phyloP scores from a whole-genome alignment of 805 yeast genomes.

The Candida glaebosa region DNA sequence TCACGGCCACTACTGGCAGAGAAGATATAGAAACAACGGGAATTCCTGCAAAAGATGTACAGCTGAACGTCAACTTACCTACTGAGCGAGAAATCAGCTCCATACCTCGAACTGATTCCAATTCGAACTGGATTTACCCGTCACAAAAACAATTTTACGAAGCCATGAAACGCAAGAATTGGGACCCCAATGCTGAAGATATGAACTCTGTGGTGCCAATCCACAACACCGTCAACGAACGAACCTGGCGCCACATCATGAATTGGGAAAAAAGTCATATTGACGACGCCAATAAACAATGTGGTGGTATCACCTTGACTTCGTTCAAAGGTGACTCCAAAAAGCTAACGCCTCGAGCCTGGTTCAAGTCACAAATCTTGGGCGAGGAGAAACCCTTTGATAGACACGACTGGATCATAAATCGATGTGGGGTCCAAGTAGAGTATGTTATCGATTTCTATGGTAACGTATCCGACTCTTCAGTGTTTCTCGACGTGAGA shows the following conservation, averaged over 20 bases:
- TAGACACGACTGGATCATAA: slow-evolving; percentile 91
- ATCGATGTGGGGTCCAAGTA: slow-evolving; percentile 76
- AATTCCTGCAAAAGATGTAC: slow-evolving; percentile 26
- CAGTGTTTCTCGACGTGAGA: slow-evolving; percentile 82
- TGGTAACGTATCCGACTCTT: slow-evolving; percentile 36
- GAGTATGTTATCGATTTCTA: slow-evolving; percentile 95
- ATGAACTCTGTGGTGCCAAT: slow-evolving; percentile 92
- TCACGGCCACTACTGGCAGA: slow-evolving; percentile 21
- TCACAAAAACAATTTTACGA: slow-evolving; percentile 92
- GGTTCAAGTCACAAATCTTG: slow-evolving; percentile 55
- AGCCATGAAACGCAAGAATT: slow-evolving; percentile 88
- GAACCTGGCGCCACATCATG: slow-evolving; percentile 83
- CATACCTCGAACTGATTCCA: slow-evolving; percentile 69
- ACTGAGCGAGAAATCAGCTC: slow-evolving; percentile 75
- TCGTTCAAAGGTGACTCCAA: slow-evolving; percentile 87
- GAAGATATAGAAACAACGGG: slow-evolving; percentile 38
- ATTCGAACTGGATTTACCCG: slow-evolving; percentile 87
- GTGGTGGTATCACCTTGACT: slow-evolving; percentile 84
- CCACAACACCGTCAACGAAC: slow-evolving; percentile 89
- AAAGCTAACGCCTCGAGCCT: slow-evolving; percentile 84
- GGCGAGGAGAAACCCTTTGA: slow-evolving; percentile 86
- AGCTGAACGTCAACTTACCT: slow-evolving; percentile 43
- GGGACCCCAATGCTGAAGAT: slow-evolving; percentile 78
- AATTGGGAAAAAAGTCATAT: slow-evolving; percentile 72
- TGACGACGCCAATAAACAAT: slow-evolving; percentile 42